Evolutionary conservation across 495 filamentous ascomycete species (phyloP).

Genomic region (Acidiella bohemica): DNA sequence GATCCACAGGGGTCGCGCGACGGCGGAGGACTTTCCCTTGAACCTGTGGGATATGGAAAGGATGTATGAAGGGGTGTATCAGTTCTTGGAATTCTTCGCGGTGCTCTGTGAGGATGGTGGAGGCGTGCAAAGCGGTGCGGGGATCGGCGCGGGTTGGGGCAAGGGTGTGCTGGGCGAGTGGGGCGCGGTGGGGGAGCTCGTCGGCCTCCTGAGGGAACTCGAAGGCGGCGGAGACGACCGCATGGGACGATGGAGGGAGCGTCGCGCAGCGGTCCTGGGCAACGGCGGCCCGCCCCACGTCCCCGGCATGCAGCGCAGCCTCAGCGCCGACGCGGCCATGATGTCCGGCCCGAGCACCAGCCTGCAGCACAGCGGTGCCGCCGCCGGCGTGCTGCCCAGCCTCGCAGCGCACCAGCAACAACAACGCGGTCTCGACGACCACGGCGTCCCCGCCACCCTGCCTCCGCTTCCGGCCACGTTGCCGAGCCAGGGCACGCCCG

Average conservation of each 20-base stretch:
- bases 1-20: slow-evolving; percentile 52
- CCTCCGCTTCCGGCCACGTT: slow-evolving; percentile 4
- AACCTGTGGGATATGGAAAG: slow-evolving; percentile 96
- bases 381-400: neutral
- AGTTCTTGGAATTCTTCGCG: slow-evolving; percentile 89
- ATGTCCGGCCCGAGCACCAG: too few relatives aligned
- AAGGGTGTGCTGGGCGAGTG: slow-evolving; percentile 64
- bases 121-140: neutral
- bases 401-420: neutral
- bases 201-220: slow-evolving; percentile 70
- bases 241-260: neutral
- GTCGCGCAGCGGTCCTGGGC: neutral
- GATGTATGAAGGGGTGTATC: slow-evolving; percentile 75
- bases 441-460: slow-evolving; percentile 1
- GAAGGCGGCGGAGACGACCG: slow-evolving; percentile 70
- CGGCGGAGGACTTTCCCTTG: slow-evolving; percentile 74
- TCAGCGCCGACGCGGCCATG: slow-evolving; percentile 13
- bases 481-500: neutral
- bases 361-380: too few relatives aligned
- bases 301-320: slow-evolving; percentile 7
- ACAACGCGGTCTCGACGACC: slow-evolving; percentile 23
- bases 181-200: slow-evolving; percentile 73
- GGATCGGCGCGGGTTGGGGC: slow-evolving; percentile 14
- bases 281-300: neutral
- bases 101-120: slow-evolving; percentile 59